These are phyloP conservation scores for Blastocystis sp. DNA, from an alignment of 352 stramenopile species.

Conservation along the genomic window DNA sequence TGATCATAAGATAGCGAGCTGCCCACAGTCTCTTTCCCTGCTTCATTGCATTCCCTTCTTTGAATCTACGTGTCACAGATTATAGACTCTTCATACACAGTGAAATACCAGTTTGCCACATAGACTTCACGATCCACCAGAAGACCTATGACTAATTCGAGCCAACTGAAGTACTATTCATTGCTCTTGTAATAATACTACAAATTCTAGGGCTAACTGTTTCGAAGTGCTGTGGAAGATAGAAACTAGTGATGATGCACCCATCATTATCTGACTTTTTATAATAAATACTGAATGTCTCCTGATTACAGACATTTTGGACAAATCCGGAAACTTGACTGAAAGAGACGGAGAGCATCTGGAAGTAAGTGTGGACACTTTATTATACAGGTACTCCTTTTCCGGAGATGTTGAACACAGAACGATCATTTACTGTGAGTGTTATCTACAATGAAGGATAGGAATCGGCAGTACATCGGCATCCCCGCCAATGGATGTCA, in stretches of 20 bases:
- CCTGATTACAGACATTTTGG: constrained; percentile 41
- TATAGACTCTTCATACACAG: neutral
- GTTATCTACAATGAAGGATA: constrained; percentile 3
- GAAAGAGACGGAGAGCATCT: constrained; percentile 31
- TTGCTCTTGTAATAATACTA: neutral
- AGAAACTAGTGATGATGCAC: neutral
- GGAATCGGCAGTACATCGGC: neutral
- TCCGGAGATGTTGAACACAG: constrained; percentile 7
- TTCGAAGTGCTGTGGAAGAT: constrained; percentile 58
- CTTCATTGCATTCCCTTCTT: neutral
- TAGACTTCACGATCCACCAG: neutral
- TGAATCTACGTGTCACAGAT: neutral
- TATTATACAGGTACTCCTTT: constrained; percentile 35
- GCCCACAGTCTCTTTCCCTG: constrained; percentile 34
- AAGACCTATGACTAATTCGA: neutral
- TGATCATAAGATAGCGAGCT: constrained; percentile 6
- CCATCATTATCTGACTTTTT: neutral
- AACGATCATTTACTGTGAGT: constrained; percentile 18
- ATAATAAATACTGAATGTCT: constrained; percentile 23
- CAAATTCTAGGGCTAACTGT: neutral
- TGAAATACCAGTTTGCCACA: constrained; percentile 51
- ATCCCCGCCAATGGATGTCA: neutral
- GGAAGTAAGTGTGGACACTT: neutral
- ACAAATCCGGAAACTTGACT: constrained; percentile 45
- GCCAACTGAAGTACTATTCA: neutral